Evolutionary conservation across 179 eudicot species (phyloP), one percentile per base, ranked within the genome.

Genomic region (Carnegiea gigantea): DNA sequence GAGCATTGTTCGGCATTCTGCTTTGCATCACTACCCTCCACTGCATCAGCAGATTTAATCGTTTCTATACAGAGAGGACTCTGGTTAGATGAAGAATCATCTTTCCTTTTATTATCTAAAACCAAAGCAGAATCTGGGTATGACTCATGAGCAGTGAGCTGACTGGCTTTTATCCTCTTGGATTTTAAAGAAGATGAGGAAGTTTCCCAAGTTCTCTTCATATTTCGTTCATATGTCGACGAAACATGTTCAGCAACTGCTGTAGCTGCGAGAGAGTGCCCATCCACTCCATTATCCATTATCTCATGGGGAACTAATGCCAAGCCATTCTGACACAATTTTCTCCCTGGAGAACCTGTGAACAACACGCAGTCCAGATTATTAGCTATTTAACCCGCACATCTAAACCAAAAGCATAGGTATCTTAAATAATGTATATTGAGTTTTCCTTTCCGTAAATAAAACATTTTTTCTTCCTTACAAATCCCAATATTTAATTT

Each of bases 121-220:
- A 43, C 73, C 78, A 79, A 57, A 85, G 78, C 87, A 73, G 85
- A 83, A 84, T 78, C 86, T 71, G 82, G 51, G 76, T 13, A 77
- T 53, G 83, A 84, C 51, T 80, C 84, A 75, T 82, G 57, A 64
- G 85, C 92, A 78, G 71, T 75, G 80, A 84, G 83, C 84, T 88
- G 92, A 75, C 93, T 79, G 38, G 96, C 98, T 87, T 91, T 95
- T 60, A 95, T 91, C 89, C 93, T 93, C 81, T 95, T 95, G 72
- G 95, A 93, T 73, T 92, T 92, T 74, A 95, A 82, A 33, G 97
- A 93, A 49, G 93, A 92, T 48, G 76, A 85, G 17, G 95, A 90
- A 79, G 92, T 81, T 85, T 91, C 92, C 93, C 96, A 95, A 53
- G 82, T 81, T 85, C 89, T 92, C 83, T 90, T 92, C 67, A 77